Conservation (phyloP, 805 yeast genomes). For the Metschnikowia continentalis region DNA sequence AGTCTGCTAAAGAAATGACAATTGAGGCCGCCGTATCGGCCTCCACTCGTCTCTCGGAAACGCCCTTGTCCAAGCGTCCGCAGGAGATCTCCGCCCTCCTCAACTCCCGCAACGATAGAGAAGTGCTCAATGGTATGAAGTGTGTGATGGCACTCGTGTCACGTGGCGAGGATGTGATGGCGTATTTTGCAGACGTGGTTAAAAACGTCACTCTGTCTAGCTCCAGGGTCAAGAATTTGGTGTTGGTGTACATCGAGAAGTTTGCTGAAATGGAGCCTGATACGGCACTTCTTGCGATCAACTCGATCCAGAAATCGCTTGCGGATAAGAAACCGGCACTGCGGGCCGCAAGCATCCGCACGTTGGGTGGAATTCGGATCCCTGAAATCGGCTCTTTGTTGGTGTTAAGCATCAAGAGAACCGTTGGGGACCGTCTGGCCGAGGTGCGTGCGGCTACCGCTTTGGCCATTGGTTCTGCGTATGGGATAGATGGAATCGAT, state of each 20-base stretch:
- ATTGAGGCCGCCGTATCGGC: conserved; percentile 83
- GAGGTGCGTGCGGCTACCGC: conserved; percentile 78
- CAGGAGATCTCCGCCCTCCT: conserved; percentile 62
- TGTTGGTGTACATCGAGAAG: conserved; percentile 65
- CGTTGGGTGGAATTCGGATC: conserved; percentile 78
- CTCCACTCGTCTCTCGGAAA: conserved; percentile 58
- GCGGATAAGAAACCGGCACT: conserved; percentile 63
- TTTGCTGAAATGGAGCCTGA: conserved; percentile 85
- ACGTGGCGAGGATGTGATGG: conserved; percentile 38
- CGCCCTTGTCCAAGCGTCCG: conserved; percentile 56
- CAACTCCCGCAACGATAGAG: conserved; percentile 63
- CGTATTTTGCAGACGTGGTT: conserved; percentile 77
- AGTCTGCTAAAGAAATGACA: conserved; percentile 74
- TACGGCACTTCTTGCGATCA: conserved; percentile 82
- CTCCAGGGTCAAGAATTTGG: conserved; percentile 68
- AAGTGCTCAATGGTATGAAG: conserved; percentile 39
- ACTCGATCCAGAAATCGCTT: conserved; percentile 83
- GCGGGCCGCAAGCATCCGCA: conserved; percentile 71
- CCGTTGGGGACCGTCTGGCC: conserved; percentile 67
- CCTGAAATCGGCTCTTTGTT: conserved; percentile 79
- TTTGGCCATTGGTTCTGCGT: conserved; percentile 62
- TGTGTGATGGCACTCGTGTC: conserved; percentile 38
- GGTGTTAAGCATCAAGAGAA: conserved; percentile 64
- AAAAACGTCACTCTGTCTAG: conserved; percentile 72
- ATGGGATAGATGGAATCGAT: conserved; percentile 33